Evolutionary conservation across 2,329 filamentous ascomycete species (phyloP).

Genomic region (Penicillium hesseltinei): DNA sequence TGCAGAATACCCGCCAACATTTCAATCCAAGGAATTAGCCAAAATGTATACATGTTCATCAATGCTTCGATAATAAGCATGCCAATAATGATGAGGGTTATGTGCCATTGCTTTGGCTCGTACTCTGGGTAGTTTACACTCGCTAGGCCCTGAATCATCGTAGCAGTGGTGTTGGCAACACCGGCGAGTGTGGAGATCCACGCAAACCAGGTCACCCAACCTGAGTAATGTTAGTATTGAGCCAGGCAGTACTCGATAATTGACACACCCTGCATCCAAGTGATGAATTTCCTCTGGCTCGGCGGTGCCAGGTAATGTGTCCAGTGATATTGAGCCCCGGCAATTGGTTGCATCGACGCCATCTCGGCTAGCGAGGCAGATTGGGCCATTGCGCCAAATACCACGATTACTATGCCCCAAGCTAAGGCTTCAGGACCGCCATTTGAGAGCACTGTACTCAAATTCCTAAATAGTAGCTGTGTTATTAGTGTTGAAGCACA

Average conservation of each 20-base stretch:
- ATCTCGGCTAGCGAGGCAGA: slow-evolving; percentile 40
- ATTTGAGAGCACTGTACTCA: slow-evolving; percentile 18
- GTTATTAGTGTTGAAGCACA: background rate
- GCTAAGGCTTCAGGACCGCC: slow-evolving; percentile 27
- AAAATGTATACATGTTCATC: slow-evolving; percentile 27
- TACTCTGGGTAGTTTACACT: slow-evolving; percentile 35
- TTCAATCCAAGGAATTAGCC: slow-evolving; percentile 43
- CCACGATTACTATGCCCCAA: slow-evolving; percentile 26
- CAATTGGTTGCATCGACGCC: slow-evolving; percentile 42
- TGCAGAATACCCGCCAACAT: slow-evolving; percentile 34
- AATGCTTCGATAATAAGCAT: slow-evolving; percentile 28
- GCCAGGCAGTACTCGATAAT: too few relatives aligned
- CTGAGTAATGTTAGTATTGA: slow-evolving; percentile 15
- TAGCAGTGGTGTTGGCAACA: slow-evolving; percentile 36
- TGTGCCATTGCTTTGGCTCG: slow-evolving; percentile 37
- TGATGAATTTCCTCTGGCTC: slow-evolving; percentile 31
- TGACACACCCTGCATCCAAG: slow-evolving; percentile 32
- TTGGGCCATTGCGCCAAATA: slow-evolving; percentile 26
- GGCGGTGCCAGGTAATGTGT: slow-evolving; percentile 36
- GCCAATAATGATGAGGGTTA: slow-evolving; percentile 41
- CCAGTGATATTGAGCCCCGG: slow-evolving; percentile 47
- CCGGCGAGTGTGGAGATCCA: slow-evolving; percentile 39
- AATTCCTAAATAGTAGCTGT: background rate
- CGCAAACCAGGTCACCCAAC: slow-evolving; percentile 46
- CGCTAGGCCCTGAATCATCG: slow-evolving; percentile 37